phyloP scores from a whole-genome alignment of 768 basidiomycete species.

The Russula olivacea region DNA sequence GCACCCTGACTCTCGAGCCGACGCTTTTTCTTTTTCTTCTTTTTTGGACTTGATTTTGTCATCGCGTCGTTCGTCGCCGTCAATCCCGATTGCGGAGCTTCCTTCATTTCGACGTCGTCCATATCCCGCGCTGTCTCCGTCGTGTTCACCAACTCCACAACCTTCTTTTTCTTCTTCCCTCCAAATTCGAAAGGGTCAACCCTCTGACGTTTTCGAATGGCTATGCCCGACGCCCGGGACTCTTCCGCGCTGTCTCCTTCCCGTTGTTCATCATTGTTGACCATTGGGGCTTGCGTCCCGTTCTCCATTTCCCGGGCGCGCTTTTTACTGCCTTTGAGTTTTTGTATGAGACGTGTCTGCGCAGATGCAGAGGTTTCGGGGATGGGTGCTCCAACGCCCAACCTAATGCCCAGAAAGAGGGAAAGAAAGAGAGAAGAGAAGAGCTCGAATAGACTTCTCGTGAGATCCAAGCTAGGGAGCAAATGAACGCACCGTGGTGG shows the following conservation, averaged over 20 bases:
- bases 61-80: background rate
- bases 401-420: slow-evolving; percentile 34
- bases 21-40: slow-evolving; percentile 28
- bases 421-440: background rate
- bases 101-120: background rate
- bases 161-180: slow-evolving; percentile 34
- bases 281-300: slow-evolving; percentile 18
- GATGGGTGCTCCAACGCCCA: slow-evolving; percentile 68
- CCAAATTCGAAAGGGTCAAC: slow-evolving; percentile 49
- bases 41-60: slow-evolving; percentile 12
- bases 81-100: background rate
- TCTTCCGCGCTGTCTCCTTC: slow-evolving; percentile 45
- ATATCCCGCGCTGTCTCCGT: background rate
- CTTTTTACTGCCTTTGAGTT: slow-evolving; percentile 47
- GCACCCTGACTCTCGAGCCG: background rate
- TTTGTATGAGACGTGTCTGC: slow-evolving; percentile 49
- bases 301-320: slow-evolving; percentile 40
- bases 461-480: background rate
- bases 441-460: background rate
- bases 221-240: slow-evolving; percentile 39
- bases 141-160: slow-evolving; percentile 15
- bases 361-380: slow-evolving; percentile 39
- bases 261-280: slow-evolving; percentile 29
- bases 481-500: slow-evolving; percentile 55
- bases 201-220: slow-evolving; percentile 54